Evolutionary conservation across 768 basidiomycete genomes (phyloP).

Genomic region (Pisolithus tinctorius): DNA sequence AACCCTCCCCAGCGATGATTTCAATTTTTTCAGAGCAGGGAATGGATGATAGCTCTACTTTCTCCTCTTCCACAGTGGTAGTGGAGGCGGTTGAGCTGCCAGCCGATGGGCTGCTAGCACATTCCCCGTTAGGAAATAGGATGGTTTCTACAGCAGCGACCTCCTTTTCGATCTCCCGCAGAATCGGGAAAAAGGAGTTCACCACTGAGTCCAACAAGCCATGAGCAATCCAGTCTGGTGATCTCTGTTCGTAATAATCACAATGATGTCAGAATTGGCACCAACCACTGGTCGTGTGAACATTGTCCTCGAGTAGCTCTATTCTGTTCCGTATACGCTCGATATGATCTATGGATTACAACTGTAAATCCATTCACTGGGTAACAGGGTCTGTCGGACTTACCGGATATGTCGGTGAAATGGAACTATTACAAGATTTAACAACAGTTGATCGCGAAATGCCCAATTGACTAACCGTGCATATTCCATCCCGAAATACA

Average conservation of each 20-base stretch:
- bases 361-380: neutral
- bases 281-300: slow-evolving; percentile 69
- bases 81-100: neutral
- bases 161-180: slow-evolving; percentile 76
- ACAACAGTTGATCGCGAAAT: neutral
- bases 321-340: slow-evolving; percentile 70
- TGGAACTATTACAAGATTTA: slow-evolving; percentile 56
- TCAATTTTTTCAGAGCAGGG: slow-evolving; percentile 2
- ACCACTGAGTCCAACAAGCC: slow-evolving; percentile 89
- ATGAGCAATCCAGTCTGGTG: slow-evolving; percentile 88
- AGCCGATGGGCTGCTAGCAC: neutral
- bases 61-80: neutral
- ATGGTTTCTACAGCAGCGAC: slow-evolving; percentile 70
- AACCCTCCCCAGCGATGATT: neutral
- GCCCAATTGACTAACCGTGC: slow-evolving; percentile 42
- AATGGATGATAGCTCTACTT: neutral
- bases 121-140: slow-evolving; percentile 38
- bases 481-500: slow-evolving; percentile 85
- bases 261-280: neutral
- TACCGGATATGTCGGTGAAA: slow-evolving; percentile 76
- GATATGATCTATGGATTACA: slow-evolving; percentile 54
- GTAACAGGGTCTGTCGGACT: neutral
- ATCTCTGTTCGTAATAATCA: neutral
- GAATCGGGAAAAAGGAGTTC: slow-evolving; percentile 85
- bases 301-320: slow-evolving; percentile 50